These are phyloP conservation scores for Paraphaeosphaeria sporulosa DNA, from an alignment of 2,329 filamentous ascomycete species.

Conservation along the genomic window DNA sequence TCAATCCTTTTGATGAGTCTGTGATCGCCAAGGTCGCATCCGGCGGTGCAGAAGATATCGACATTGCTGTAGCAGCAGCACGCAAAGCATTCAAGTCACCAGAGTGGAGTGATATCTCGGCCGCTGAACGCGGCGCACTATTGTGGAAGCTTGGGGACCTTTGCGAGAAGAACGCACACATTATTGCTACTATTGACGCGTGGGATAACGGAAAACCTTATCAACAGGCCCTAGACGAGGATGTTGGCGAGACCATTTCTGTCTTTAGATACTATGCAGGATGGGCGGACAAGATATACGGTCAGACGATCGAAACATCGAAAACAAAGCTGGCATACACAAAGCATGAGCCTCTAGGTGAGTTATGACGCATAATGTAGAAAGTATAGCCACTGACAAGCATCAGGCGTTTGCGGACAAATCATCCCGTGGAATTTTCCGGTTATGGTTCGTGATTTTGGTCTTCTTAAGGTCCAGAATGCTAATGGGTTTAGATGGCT, in stretches of 20 bases:
- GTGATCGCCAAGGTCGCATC: constrained; percentile 38
- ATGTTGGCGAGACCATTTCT: constrained; percentile 64
- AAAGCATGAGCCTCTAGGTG: constrained; percentile 68
- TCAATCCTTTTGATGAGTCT: constrained; percentile 19
- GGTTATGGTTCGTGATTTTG: constrained; percentile 47
- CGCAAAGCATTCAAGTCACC: constrained; percentile 23
- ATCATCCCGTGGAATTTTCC: constrained; percentile 56
- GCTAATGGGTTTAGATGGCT: background rate
- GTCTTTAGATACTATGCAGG: constrained; percentile 69
- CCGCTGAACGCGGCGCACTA: constrained; percentile 19
- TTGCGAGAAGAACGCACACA: constrained; percentile 22
- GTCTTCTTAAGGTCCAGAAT: background rate
- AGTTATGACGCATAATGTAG: constrained; percentile 24
- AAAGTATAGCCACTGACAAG: background rate
- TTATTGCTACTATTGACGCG: constrained; percentile 49
- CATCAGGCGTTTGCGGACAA: constrained; percentile 20
- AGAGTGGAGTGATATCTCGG: constrained; percentile 21
- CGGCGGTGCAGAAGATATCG: constrained; percentile 39
- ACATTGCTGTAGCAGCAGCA: constrained; percentile 41
- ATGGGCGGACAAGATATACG: constrained; percentile 77
- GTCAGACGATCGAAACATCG: constrained; percentile 73
- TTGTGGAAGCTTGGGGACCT: constrained; percentile 29
- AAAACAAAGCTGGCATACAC: constrained; percentile 75
- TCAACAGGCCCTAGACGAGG: constrained; percentile 64
- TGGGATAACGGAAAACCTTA: constrained; percentile 81